Evolutionary conservation across 2,329 filamentous ascomycete species (phyloP).

Genomic region (Pseudodiploospora longispora): DNA sequence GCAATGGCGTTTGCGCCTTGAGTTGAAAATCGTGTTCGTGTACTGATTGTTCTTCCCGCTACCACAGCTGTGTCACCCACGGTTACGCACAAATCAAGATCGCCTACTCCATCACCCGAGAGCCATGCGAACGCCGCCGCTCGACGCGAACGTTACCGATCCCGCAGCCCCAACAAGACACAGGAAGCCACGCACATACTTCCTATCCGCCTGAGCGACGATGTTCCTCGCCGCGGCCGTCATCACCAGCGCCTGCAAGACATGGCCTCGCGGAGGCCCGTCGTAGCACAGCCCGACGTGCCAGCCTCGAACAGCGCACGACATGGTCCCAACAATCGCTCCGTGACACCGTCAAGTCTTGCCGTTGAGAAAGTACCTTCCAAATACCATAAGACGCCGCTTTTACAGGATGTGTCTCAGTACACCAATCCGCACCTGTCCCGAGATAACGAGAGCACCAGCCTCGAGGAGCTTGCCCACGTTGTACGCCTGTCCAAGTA

Average conservation of each 20-base stretch:
- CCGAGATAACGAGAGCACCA: conserved; percentile 57
- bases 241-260: conserved; percentile 26
- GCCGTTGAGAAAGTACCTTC: conserved; percentile 6
- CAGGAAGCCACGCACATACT: conserved; percentile 28
- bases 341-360: conserved; percentile 30
- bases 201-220: conserved; percentile 36
- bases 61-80: conserved; percentile 25
- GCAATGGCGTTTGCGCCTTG: conserved; percentile 3
- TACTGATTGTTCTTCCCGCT: conserved; percentile 21
- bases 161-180: conserved; percentile 44
- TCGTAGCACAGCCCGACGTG: conserved; percentile 37
- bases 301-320: conserved; percentile 22
- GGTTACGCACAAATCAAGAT: conserved; percentile 34
- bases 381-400: conserved; percentile 37
- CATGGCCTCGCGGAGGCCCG: conserved; percentile 36
- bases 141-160: conserved; percentile 42
- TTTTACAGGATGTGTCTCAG: conserved; percentile 57
- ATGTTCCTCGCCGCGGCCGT: conserved; percentile 30
- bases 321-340: conserved; percentile 17
- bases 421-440: conserved; percentile 56
- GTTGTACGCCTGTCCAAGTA: conserved; percentile 70
- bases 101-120: conserved; percentile 47
- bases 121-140: conserved; percentile 39
- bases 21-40: conserved; percentile 7
- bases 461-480: conserved; percentile 69